These are phyloP conservation scores for Nadsonia starkeyi-henricii DNA, from an alignment of 1,139 yeast genomes.

Conservation along the genomic window DNA sequence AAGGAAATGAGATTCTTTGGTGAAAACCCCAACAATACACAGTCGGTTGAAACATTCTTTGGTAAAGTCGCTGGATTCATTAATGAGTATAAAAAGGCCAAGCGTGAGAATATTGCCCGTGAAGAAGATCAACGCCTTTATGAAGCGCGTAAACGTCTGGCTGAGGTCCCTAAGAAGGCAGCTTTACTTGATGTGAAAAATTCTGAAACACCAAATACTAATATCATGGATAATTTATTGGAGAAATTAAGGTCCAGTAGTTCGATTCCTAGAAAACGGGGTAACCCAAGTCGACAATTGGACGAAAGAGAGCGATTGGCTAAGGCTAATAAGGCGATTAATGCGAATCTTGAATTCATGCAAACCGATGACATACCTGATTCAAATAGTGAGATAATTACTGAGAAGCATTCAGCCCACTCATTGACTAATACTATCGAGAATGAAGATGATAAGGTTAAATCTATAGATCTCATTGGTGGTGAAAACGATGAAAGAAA, in stretches of 20 bases:
- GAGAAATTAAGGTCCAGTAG: slow-evolving; percentile 69
- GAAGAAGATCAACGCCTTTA: slow-evolving; percentile 73
- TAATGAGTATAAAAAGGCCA: slow-evolving; percentile 61
- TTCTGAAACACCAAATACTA: slow-evolving; percentile 16
- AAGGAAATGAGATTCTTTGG: slow-evolving; percentile 70
- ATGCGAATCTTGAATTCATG: slow-evolving; percentile 3
- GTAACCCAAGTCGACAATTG: slow-evolving; percentile 42
- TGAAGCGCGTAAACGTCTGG: slow-evolving; percentile 54
- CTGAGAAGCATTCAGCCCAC: no score
- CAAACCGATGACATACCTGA: not conserved
- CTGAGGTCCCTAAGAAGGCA: slow-evolving; percentile 32
- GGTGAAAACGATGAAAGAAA: not conserved
- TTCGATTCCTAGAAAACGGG: slow-evolving; percentile 67
- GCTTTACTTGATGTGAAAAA: slow-evolving; percentile 17
- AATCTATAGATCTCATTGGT: not conserved
- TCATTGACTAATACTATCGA: not conserved
- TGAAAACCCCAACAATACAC: slow-evolving; percentile 51
- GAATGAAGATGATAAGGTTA: slow-evolving; percentile 2
- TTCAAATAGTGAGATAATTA: not conserved
- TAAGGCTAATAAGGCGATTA: slow-evolving; percentile 3
- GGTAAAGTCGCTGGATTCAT: slow-evolving; percentile 61
- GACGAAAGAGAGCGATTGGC: slow-evolving; percentile 15
- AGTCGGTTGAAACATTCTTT: slow-evolving; percentile 56
- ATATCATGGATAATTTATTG: slow-evolving; percentile 58
- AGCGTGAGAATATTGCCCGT: slow-evolving; percentile 56